A percentile compares a stretch with the other conserved stretches of the same genome.
These are phyloP conservation scores for Termitomyces sp. DNA, from an alignment of 1,284 basidiomycete genomes.

Conservation along the genomic window DNA sequence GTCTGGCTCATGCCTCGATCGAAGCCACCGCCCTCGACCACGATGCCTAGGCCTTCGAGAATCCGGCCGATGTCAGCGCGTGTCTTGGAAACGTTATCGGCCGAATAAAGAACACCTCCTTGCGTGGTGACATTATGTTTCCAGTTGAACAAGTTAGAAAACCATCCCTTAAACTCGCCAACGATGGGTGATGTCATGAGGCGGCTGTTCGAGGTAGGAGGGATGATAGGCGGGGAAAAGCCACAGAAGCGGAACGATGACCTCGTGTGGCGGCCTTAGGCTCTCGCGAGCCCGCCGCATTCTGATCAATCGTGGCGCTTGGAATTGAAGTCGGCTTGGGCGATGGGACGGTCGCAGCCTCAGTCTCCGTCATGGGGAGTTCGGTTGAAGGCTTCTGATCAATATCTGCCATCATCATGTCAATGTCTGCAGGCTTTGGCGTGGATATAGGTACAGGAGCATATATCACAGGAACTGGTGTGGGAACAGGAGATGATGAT, in stretches of 20 bases:
- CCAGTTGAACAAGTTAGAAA: slow-evolving; percentile 77
- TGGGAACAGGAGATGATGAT: slow-evolving; percentile 9
- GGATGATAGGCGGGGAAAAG: slow-evolving; percentile 14
- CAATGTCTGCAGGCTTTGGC: slow-evolving; percentile 13
- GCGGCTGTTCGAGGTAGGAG: slow-evolving; percentile 20
- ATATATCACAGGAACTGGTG: slow-evolving; percentile 18
- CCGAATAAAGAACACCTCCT: slow-evolving; percentile 64
- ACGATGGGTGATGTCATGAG: slow-evolving; percentile 46
- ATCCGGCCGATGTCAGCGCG: slow-evolving; percentile 61
- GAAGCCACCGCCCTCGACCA: slow-evolving; percentile 34
- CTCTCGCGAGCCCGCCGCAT: background rate
- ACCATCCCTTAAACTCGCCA: slow-evolving; percentile 80
- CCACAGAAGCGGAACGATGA: slow-evolving; percentile 8
- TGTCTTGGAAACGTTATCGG: slow-evolving; percentile 57
- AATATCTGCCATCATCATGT: slow-evolving; percentile 13
- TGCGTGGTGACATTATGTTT: slow-evolving; percentile 40
- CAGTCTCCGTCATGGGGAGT: background rate
- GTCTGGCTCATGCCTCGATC: slow-evolving; percentile 29
- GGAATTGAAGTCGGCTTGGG: background rate
- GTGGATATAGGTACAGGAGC: slow-evolving; percentile 22
- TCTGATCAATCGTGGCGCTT: slow-evolving; percentile 1
- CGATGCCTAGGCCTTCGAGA: slow-evolving; percentile 64
- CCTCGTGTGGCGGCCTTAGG: slow-evolving; percentile 1
- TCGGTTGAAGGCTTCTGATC: slow-evolving; percentile 1
- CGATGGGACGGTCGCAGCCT: background rate